Evolutionary conservation across 2,329 filamentous ascomycete genomes (phyloP).

Genomic region (Chaetomium strumarium): DNA sequence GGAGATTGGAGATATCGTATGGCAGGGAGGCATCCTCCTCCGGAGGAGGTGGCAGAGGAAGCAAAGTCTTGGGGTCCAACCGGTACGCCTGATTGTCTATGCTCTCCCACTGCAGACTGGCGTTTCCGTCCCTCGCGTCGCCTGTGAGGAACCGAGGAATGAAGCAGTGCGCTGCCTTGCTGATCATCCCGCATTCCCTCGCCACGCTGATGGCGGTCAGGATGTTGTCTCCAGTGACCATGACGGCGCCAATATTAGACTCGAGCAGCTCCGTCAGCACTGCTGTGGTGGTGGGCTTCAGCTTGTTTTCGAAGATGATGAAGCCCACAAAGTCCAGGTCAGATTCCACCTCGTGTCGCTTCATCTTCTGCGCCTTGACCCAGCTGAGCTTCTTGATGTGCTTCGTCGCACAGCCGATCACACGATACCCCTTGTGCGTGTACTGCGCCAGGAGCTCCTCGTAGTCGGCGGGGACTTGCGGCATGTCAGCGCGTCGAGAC

Average conservation of each 20-base stretch:
- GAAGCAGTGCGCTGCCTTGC: constrained; percentile 80
- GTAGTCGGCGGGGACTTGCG: constrained; percentile 71
- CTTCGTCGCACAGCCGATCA: constrained; percentile 91
- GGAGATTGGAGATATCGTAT: constrained; percentile 73
- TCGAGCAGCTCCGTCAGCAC: constrained; percentile 76
- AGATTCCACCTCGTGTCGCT: constrained; percentile 75
- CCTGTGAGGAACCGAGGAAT: constrained; percentile 82
- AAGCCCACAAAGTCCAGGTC: constrained; percentile 86
- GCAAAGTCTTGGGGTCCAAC: constrained; percentile 72
- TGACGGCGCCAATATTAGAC: constrained; percentile 82
- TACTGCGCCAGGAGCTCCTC: constrained; percentile 85
- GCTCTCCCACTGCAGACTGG: constrained; percentile 81
- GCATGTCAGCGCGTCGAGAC: constrained; percentile 14
- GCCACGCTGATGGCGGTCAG: constrained; percentile 94
- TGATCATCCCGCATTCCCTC: constrained; percentile 78
- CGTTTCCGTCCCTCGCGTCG: constrained; percentile 65
- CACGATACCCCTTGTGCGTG: constrained; percentile 91
- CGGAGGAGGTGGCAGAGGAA: constrained; percentile 47
- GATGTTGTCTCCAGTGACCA: constrained; percentile 98
- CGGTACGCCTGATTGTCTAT: constrained; percentile 79
- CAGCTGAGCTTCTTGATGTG: constrained; percentile 83
- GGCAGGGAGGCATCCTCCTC: constrained; percentile 77
- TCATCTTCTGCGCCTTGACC: constrained; percentile 94
- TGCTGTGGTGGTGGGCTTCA: constrained; percentile 78
- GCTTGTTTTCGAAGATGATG: constrained; percentile 97